phyloP scores from a whole-genome alignment of 2,329 filamentous ascomycete species.

The Emergomyces africanus region DNA sequence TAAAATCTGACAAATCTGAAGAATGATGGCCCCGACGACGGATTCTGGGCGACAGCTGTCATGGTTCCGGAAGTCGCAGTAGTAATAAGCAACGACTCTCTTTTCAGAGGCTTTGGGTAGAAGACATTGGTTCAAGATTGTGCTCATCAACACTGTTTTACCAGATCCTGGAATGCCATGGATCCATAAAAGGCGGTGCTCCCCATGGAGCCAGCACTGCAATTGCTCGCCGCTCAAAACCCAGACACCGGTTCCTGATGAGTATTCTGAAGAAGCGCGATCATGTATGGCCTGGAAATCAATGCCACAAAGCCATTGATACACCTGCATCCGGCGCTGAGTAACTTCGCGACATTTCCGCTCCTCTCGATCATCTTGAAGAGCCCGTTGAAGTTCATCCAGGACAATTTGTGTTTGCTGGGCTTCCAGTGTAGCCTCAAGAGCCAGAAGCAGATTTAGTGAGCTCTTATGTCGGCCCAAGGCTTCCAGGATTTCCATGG shows the following conservation, averaged over 20 bases:
- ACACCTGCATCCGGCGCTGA: not conserved
- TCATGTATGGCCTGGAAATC: not conserved
- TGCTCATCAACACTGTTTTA: conserved; percentile 2
- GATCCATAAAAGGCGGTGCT: not conserved
- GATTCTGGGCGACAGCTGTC: conserved; percentile 1
- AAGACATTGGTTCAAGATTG: conserved; percentile 3
- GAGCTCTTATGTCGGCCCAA: not conserved
- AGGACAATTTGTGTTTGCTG: conserved; percentile 1
- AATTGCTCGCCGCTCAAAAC: not conserved
- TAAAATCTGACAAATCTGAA: not conserved
- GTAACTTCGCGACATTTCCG: not conserved
- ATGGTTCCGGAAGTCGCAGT: conserved; percentile 3
- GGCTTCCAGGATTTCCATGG: not conserved
- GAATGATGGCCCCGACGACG: not conserved
- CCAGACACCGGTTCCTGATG: not conserved
- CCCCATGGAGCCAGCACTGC: not conserved
- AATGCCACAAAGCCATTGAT: conserved; percentile 1
- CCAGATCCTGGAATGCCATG: conserved; percentile 3
- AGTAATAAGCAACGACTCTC: not conserved
- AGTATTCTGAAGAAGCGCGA: not conserved
- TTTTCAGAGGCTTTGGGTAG: not conserved
- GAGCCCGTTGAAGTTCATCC: not conserved
- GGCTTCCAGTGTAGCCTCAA: not conserved
- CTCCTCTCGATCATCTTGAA: not conserved
- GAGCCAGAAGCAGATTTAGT: not conserved